Base-by-base conservation (phyloP, 306 rosid species). In the Arachis hypogaea region DNA sequence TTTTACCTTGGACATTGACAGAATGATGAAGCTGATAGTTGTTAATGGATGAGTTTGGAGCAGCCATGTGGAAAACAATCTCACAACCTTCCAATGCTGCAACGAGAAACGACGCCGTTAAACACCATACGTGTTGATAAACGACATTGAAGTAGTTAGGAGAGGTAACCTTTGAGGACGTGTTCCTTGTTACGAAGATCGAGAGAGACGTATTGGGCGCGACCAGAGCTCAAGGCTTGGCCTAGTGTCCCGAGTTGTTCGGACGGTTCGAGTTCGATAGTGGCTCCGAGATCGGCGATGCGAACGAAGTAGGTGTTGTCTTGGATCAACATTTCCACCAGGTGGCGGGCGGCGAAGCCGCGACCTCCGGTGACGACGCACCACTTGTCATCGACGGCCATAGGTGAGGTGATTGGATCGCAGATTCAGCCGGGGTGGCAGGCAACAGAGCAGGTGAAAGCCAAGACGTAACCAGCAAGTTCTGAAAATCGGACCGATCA, bases 41-140 rank as follows among this genome's bases (percentile, higher is more conserved):
- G 80, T 95, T 95, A 64, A 95, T 88, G 33, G 98, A 92, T 5
- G 99, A 92, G 57, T 92, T 86, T 0, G 99, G 99, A 59, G 99
- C 99, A 68, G 99, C 99, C 99, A 92, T 90, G 70, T 95, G 99
- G 72, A 92, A 95, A 70, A 92, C 99, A 63, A 72, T 92, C 79
- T 95, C 98, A 51, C 78, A 96, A 50, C 97, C 99, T 72, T 88
- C 85, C 46, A 82, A 87, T 12, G 92, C 99, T 94, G 82, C 68
- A 85, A 0, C 14, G 46, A 78, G 54, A 52, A 44, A 66, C 7
- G 11, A 44, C 4, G 50, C 29, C 29, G 58, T 52, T 3, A 52
- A 14, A 14, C 12, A 52, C 58, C 4, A 0, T 52, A 22, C 4
- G 22, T 3, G 12, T 52, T 4, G 9, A 43, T 4, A 43, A 43